A percentile compares a stretch with the other conserved stretches of the same genome.
Conservation (phyloP, 2,329 filamentous ascomycete genomes). For the Penicillium sp. region DNA sequence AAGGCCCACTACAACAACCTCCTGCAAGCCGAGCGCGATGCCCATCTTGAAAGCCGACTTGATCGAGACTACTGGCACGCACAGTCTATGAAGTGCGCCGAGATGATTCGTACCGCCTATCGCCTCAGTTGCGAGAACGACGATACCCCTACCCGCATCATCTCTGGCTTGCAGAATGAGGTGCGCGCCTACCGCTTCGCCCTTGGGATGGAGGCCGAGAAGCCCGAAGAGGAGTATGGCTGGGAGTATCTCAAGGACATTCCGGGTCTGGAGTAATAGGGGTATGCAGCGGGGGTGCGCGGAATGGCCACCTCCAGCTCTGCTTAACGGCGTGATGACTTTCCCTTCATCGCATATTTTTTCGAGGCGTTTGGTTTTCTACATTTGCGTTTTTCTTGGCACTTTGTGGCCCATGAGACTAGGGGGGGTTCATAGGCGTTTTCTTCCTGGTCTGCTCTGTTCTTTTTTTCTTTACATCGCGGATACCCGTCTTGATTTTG, state of each 20-base stretch:
- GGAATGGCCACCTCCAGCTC: conserved; percentile 16
- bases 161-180: conserved; percentile 52
- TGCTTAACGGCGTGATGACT: conserved; percentile 18
- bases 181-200: conserved; percentile 51
- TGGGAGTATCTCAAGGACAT: conserved; percentile 51
- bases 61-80: conserved; percentile 54
- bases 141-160: conserved; percentile 45
- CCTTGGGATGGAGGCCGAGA: conserved; percentile 51
- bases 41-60: conserved; percentile 51
- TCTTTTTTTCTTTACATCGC: conserved; percentile 6
- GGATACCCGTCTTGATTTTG: conserved; percentile 12
- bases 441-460: background rate
- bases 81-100: conserved; percentile 49
- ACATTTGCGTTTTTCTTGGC: background rate
- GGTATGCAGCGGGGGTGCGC: conserved; percentile 5
- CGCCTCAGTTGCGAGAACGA: conserved; percentile 53
- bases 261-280: conserved; percentile 34
- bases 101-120: conserved; percentile 53
- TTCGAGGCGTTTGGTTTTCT: conserved; percentile 6
- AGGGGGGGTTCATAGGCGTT: conserved; percentile 3
- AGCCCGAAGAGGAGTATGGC: conserved; percentile 51
- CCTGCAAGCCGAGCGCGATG: conserved; percentile 53
- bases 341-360: conserved; percentile 7
- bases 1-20: conserved; percentile 53
- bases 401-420: background rate